Conservation (phyloP, 2,329 filamentous ascomycete genomes). For the Pyrenophora seminiperda region DNA sequence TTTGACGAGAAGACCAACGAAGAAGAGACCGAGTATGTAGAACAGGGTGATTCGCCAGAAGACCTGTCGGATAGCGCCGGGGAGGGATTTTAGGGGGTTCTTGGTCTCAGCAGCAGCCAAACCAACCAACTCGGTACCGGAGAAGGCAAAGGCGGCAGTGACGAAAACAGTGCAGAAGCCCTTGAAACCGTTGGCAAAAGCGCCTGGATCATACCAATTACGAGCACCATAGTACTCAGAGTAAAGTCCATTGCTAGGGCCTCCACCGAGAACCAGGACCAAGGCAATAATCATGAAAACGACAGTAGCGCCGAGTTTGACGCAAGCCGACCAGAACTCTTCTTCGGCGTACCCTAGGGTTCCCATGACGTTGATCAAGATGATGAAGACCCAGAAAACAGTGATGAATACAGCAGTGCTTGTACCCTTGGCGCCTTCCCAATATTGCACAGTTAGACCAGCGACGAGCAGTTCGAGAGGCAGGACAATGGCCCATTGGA, state of each 20-base stretch:
- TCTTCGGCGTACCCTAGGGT: constrained; percentile 51
- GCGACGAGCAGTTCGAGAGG: constrained; percentile 49
- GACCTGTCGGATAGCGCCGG: constrained; percentile 52
- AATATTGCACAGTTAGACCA: constrained; percentile 47
- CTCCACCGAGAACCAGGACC: constrained; percentile 62
- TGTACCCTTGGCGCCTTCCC: constrained; percentile 27
- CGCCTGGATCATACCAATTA: constrained; percentile 63
- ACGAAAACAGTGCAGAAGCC: constrained; percentile 68
- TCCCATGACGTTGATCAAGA: constrained; percentile 47
- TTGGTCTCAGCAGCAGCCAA: constrained; percentile 64
- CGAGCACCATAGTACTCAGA: constrained; percentile 62
- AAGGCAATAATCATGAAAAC: constrained; percentile 55
- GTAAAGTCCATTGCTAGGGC: constrained; percentile 56
- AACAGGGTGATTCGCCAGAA: constrained; percentile 56
- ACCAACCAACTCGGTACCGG: constrained; percentile 66
- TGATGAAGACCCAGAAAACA: constrained; percentile 47
- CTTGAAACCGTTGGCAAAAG: constrained; percentile 64
- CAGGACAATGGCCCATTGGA: constrained; percentile 47
- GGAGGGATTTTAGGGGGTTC: constrained; percentile 59
- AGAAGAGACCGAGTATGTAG: constrained; percentile 52
- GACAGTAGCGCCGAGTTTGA: constrained; percentile 46
- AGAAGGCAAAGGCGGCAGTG: constrained; percentile 66
- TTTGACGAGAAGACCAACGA: constrained; percentile 53
- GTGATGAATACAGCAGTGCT: constrained; percentile 46
- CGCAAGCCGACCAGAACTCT: constrained; percentile 46